phyloP scores from a whole-genome alignment of 2,329 filamentous ascomycete genomes.

The Epichloe coenophiala region DNA sequence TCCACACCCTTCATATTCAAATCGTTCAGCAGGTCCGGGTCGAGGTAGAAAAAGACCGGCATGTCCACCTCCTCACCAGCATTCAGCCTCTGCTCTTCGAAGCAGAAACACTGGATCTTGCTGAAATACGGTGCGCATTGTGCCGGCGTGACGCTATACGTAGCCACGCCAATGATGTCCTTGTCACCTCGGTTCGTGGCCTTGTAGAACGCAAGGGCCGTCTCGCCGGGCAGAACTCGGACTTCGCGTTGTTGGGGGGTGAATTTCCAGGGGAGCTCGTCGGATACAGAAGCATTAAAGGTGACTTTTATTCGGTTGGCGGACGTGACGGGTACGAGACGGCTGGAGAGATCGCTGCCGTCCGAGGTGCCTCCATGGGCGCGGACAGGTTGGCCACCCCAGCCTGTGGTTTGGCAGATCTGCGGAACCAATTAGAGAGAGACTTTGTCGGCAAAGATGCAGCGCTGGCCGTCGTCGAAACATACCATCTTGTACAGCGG shows the following conservation, averaged over 20 bases:
- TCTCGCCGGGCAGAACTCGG: conserved; percentile 87
- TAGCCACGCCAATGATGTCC: conserved; percentile 96
- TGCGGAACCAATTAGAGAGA: neutral
- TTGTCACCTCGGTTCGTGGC: conserved; percentile 80
- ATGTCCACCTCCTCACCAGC: conserved; percentile 97
- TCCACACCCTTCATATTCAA: conserved; percentile 87
- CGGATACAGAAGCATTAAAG: conserved; percentile 90
- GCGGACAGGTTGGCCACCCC: conserved; percentile 85
- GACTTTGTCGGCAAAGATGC: neutral
- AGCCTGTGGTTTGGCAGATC: conserved; percentile 79
- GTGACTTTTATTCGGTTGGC: conserved; percentile 85
- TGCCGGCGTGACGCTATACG: conserved; percentile 90
- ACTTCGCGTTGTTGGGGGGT: conserved; percentile 94
- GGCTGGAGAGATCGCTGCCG: conserved; percentile 53
- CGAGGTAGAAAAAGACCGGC: conserved; percentile 99
- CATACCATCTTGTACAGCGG: conserved; percentile 75
- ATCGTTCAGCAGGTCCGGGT: conserved; percentile 87
- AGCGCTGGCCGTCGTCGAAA: neutral
- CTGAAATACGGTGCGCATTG: conserved; percentile 96
- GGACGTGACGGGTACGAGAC: conserved; percentile 66
- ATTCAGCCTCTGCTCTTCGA: conserved; percentile 89
- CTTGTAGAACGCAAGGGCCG: conserved; percentile 92
- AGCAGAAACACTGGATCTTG: conserved; percentile 99
- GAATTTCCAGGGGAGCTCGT: conserved; percentile 95
- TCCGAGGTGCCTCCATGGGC: conserved; percentile 46